phyloP scores from a whole-genome alignment of 2,329 filamentous ascomycete genomes.

The Colletotrichum camelliae region DNA sequence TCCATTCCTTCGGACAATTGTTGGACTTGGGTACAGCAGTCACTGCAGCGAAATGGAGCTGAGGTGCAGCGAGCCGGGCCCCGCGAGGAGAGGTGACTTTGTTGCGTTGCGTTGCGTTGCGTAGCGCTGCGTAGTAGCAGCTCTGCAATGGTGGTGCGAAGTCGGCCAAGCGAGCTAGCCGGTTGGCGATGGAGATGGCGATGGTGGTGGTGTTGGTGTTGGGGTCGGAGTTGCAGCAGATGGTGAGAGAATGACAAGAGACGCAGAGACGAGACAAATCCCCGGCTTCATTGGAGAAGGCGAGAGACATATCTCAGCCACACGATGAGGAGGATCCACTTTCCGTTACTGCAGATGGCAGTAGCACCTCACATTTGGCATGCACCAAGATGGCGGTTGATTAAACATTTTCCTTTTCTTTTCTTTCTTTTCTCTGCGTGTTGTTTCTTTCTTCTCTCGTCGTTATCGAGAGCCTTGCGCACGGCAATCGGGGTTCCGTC shows the following conservation, averaged over 20 bases:
- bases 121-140: background rate
- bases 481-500: background rate
- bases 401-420: background rate
- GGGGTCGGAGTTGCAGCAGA: background rate
- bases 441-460: background rate
- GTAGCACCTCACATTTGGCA: background rate
- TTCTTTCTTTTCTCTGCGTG: background rate
- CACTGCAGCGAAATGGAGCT: background rate
- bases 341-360: background rate
- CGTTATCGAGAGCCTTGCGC: background rate
- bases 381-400: background rate
- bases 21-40: background rate
- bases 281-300: slow-evolving; percentile 1
- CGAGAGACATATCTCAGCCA: background rate
- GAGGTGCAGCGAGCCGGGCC: background rate
- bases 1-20: slow-evolving; percentile 12
- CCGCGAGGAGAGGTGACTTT: background rate
- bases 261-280: slow-evolving; percentile 1
- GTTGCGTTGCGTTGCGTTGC: background rate
- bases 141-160: background rate
- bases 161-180: background rate
- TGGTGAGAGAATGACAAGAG: background rate
- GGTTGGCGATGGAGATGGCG: background rate
- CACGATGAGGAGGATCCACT: background rate
- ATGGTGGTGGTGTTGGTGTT: background rate